phyloP scores from a whole-genome alignment of 139 green algal genomes.

The Chlorella sp. region DNA sequence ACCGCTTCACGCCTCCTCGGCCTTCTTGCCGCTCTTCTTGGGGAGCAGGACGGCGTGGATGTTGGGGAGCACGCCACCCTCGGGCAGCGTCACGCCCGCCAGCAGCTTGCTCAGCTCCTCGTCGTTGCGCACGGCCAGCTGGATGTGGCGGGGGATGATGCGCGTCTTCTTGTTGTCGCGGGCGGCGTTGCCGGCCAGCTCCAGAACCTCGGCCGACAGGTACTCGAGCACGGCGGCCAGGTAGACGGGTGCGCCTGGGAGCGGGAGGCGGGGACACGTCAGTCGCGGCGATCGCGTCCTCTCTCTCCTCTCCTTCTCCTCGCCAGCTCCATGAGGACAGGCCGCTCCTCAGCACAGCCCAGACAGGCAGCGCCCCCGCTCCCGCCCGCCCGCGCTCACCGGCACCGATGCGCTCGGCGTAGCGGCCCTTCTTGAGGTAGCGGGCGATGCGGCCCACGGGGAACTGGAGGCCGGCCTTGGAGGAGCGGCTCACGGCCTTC shows the following conservation, averaged over 20 bases:
- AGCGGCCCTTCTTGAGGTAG: constrained; percentile 90
- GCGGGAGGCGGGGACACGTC: too few relatives aligned
- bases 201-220: constrained; percentile 74
- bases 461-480: constrained; percentile 93
- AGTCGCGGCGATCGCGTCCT: too few relatives aligned
- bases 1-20: too few relatives aligned
- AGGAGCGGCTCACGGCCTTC: constrained; percentile 77
- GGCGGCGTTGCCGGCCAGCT: constrained; percentile 63
- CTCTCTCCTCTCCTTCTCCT: too few relatives aligned
- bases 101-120: constrained; percentile 96
- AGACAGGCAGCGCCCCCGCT: too few relatives aligned
- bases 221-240: constrained; percentile 87
- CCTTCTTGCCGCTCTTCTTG: constrained; percentile 86
- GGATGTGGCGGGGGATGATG: constrained; percentile 88
- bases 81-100: constrained; percentile 75
- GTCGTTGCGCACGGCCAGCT: constrained; percentile 93
- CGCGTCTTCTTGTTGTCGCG: constrained; percentile 96
- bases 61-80: constrained; percentile 87
- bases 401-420: too few relatives aligned
- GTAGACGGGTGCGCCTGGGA: constrained; percentile 70
- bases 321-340: too few relatives aligned
- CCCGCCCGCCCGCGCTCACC: too few relatives aligned
- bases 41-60: constrained; percentile 86
- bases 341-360: too few relatives aligned
- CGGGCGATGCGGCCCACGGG: constrained; percentile 82